Percentiles rank a stretch among this genome's conserved stretches.
Conservation (phyloP, 2,329 filamentous ascomycete genomes). For the Ceratocystis lukuohia region DNA sequence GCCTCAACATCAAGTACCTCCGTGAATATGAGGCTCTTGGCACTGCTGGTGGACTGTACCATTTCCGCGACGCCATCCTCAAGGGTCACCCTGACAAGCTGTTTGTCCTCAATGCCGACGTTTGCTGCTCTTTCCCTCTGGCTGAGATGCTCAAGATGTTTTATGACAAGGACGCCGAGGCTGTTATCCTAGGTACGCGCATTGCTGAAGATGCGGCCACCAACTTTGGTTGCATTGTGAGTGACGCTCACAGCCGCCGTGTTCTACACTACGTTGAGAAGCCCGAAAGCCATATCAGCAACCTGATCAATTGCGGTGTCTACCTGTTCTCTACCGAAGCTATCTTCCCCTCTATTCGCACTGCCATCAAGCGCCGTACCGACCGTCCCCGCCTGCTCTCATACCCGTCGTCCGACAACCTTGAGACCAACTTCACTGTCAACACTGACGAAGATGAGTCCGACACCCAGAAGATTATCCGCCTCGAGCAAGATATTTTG, state of each 20-base stretch:
- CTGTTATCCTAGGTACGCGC: slow-evolving; percentile 85
- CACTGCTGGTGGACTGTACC: slow-evolving; percentile 92
- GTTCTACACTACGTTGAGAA: slow-evolving; percentile 99
- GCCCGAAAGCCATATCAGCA: slow-evolving; percentile 92
- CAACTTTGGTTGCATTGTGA: slow-evolving; percentile 97
- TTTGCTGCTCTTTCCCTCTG: slow-evolving; percentile 96
- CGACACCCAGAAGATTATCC: slow-evolving; percentile 72
- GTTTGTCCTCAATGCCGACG: slow-evolving; percentile 95
- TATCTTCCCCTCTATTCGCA: slow-evolving; percentile 91
- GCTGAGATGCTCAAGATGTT: slow-evolving; percentile 91
- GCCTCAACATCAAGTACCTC: slow-evolving; percentile 84
- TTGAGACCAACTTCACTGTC: slow-evolving; percentile 51
- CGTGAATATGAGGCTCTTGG: slow-evolving; percentile 94
- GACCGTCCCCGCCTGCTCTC: slow-evolving; percentile 81
- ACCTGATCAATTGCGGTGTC: slow-evolving; percentile 97
- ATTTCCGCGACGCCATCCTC: slow-evolving; percentile 97
- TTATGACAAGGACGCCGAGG: slow-evolving; percentile 89
- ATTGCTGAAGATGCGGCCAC: slow-evolving; percentile 81
- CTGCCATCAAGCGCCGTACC: slow-evolving; percentile 86
- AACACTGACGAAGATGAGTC: slow-evolving; percentile 60
- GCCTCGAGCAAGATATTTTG: slow-evolving; percentile 92
- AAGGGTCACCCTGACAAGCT: slow-evolving; percentile 90
- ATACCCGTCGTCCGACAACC: slow-evolving; percentile 92
- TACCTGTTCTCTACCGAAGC: slow-evolving; percentile 93
- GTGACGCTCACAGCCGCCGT: slow-evolving; percentile 81